phyloP scores from a whole-genome alignment of 768 basidiomycete species.

The Termitomyces sp. region DNA sequence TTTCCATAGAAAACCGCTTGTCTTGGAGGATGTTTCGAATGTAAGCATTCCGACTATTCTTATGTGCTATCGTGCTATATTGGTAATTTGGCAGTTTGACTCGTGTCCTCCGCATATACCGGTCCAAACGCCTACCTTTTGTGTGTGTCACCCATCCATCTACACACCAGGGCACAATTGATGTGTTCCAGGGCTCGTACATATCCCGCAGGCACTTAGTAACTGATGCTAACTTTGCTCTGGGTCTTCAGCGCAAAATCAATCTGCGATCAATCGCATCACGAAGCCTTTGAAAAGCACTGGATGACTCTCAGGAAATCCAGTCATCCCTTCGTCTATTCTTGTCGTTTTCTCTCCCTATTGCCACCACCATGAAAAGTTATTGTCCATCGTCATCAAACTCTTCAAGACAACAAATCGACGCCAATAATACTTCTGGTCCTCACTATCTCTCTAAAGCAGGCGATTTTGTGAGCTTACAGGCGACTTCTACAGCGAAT shows the following conservation, averaged over 20 bases:
- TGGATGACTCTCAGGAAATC: background rate
- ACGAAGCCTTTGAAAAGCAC: constrained; percentile 5
- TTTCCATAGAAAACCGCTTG: background rate
- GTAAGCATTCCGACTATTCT: background rate
- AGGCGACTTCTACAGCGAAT: background rate
- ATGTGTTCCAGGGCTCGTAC: constrained; percentile 9
- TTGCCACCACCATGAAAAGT: constrained; percentile 1
- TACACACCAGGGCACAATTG: background rate
- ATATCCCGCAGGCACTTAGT: constrained; percentile 6
- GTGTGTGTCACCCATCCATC: background rate
- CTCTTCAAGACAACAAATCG: background rate
- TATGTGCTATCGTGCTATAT: background rate
- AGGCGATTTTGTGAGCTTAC: constrained; percentile 9
- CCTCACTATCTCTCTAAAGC: constrained; percentile 3
- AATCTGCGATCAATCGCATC: constrained; percentile 3
- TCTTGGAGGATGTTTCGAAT: background rate
- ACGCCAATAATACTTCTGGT: background rate
- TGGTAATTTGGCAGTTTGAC: background rate
- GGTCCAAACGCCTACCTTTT: constrained; percentile 1
- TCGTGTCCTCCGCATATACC: background rate
- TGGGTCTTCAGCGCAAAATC: background rate
- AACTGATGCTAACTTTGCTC: constrained; percentile 10
- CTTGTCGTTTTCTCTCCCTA: background rate
- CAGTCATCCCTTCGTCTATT: background rate
- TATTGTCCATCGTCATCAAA: background rate